Base-by-base conservation (phyloP, 139 green algal genomes). In the Nannochloris sp. region DNA sequence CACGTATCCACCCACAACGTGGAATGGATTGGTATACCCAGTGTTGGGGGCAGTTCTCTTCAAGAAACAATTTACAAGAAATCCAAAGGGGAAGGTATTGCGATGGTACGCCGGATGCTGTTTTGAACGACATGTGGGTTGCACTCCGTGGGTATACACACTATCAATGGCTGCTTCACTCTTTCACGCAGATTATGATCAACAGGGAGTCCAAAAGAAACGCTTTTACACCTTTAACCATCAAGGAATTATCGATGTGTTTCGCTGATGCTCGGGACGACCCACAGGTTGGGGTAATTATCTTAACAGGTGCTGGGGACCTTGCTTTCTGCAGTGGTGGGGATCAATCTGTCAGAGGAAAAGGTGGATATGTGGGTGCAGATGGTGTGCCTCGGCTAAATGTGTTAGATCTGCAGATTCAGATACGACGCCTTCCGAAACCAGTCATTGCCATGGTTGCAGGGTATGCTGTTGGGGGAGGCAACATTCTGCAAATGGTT, bases 401-500 rank as follows among this genome's bases (percentile, higher is more conserved):
- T 65, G 91, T 98, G 43, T 83, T 98, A 24, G 93, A 98, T 66
- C 75, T 98, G 48, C 89, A 96, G 80, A 82, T 80, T 54, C 91
- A 97, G 64, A 97, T 98, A 48, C 78, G 92, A 44, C 78, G 91
- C 12, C 65, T 92, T 61, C 92, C 91, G 57, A 97, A 97, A 75
- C 90, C 90, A 1, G 90, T 98, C 15, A 65, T 96, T n/a, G 89
- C 89, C 19, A 86, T 88, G 85, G 92, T 98, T 62, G 91, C 91
- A 5, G 93, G 93, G 18, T 97, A 96, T 74, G 93, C 92, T 2
- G 92, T 98, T 12, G 93, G 93, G 8, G 93, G 93, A 0, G 93
- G 93, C 37, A 87, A 98, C 78, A 92, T 98, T 64, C 77, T 98
- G 64, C 93, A 98, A 73, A 96, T 98, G 91, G 73, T 98, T 23